Base-by-base conservation (phyloP, 106 monocot genomes). In the Cymbidium sinense region DNA sequence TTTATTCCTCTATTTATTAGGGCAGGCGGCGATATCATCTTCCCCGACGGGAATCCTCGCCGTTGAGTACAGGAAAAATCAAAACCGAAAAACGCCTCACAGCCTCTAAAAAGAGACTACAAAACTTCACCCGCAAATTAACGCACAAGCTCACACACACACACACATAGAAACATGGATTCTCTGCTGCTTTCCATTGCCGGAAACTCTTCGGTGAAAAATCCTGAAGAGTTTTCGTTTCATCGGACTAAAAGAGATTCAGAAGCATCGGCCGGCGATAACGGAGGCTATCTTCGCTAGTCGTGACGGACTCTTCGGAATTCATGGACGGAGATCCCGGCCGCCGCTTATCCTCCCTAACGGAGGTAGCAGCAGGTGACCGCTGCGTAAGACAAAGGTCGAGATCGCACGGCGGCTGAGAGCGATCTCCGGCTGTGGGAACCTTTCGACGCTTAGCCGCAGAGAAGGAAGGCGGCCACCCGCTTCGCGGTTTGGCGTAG, bases 271-370 rank as follows among this genome's bases (percentile, higher is more conserved):
- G 87, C 70, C 50, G 70, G n/a, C 72, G 70, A 35, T 74, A 83
- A 31, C n/a, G 79, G 0, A 73, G 83, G 75, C 82, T 85, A 43
- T 84, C 84, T 9, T 64, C 81, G 79, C 78, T 83, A 39, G 88
- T 91, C 79, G 87, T 87, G 50, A 87, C 89, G 43, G 95, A 96
- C 23, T 77, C 89, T 74, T 85, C 95, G 1, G 85, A 85, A 77
- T 77, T 83, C 83, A 75, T 75, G 12, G 90, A 88, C 74, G 93
- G 89, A 62, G 95, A 82, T 28, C 77, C 84, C 70, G 86, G 84
- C 80, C 92, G 41, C 75, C 34, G 65, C 55, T 74, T 51, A 43
- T 79, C 71, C 76, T 81, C 71, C 75, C 43, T 75, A 9, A 15
- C 17, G 12, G 30, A 44, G 4, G n/a, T n/a, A n/a, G n/a, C 30